phyloP scores from a whole-genome alignment of 495 filamentous ascomycete genomes.

The Penicillium goetzii region DNA sequence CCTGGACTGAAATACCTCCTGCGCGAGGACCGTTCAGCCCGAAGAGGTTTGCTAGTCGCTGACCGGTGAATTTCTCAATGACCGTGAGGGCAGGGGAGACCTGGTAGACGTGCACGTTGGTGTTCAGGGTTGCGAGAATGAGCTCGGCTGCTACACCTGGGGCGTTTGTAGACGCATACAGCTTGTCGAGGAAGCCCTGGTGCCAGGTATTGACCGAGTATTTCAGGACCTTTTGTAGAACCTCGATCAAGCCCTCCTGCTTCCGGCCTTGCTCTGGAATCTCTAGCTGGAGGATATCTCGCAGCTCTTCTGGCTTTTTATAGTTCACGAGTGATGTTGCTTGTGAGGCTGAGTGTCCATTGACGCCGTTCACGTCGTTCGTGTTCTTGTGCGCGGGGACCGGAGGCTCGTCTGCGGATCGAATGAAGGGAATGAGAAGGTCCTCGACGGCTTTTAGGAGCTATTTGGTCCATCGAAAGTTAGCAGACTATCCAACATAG shows the following conservation, averaged over 20 bases:
- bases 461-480: conserved; percentile 42
- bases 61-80: conserved; percentile 78
- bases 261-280: conserved; percentile 69
- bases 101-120: conserved; percentile 87
- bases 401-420: conserved; percentile 65
- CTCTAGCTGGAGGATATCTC: conserved; percentile 63
- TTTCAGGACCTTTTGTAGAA: conserved; percentile 67
- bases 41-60: conserved; percentile 72
- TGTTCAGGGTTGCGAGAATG: conserved; percentile 81
- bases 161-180: conserved; percentile 85
- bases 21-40: conserved; percentile 72
- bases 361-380: conserved; percentile 56
- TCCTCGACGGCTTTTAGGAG: conserved; percentile 73
- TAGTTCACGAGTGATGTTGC: conserved; percentile 70
- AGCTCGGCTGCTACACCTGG: conserved; percentile 84
- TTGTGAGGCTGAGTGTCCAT: conserved; percentile 47
- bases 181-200: conserved; percentile 91
- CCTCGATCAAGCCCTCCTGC: conserved; percentile 69
- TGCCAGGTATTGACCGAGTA: conserved; percentile 97
- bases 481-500: neutral
- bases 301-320: conserved; percentile 70
- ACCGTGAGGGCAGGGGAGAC: conserved; percentile 87
- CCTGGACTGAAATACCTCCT: conserved; percentile 86
- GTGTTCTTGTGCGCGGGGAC: conserved; percentile 46
- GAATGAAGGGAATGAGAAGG: conserved; percentile 78